Base-by-base conservation (phyloP, 1,284 basidiomycete genomes). In the Sporisorium iseilematis-ciliati region DNA sequence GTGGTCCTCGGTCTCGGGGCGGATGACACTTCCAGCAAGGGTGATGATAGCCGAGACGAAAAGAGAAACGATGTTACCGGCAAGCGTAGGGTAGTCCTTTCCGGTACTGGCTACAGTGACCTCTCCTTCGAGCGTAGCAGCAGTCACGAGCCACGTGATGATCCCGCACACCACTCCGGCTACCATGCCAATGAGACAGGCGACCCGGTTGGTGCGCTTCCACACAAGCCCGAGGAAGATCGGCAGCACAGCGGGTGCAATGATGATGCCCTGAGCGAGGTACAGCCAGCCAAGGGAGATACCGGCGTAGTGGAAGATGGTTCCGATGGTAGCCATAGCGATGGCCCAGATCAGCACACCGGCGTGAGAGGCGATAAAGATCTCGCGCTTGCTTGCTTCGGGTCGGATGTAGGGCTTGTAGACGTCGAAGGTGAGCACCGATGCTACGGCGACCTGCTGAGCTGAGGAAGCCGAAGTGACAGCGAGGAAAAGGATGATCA, bases 11-110 rank as follows among this genome's bases (percentile, higher is more conserved):
- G 73, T 81, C 43, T 83, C 75, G 3, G 82, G 82, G 21, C 46
- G 53, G n/a, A 79, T 7, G n/a, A 74, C 16, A 23, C 69, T 81
- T 21, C 71, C 87, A 0, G 86, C 87, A 29, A 91, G 87, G 0
- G 92, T 89, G 76, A 97, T 87, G 65, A 97, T 91, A 1, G 89
- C 92, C 7, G 93, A 92, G 23, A 93, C 88, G 21, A 90, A 91
- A 76, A 97, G 93, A 0, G 93, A 91, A 1, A 92, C 91, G 14
- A 96, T 87, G 86, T 96, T 95, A 6, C 94, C 94, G 0, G 93
- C 91, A 18, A 96, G 65, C 1, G 85, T 80, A 1, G 85, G 85
- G 61, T 90, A 91, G 85, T 94, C 91, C 21, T 91, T 91, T 82
- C 87, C 87, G 25, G 87, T 88, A 1, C 87, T 87, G 7, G 76